Evolutionary conservation across 257 asterid genomes (phyloP), one percentile per base, ranked within the genome.

Genomic region (Striga asiatica): DNA sequence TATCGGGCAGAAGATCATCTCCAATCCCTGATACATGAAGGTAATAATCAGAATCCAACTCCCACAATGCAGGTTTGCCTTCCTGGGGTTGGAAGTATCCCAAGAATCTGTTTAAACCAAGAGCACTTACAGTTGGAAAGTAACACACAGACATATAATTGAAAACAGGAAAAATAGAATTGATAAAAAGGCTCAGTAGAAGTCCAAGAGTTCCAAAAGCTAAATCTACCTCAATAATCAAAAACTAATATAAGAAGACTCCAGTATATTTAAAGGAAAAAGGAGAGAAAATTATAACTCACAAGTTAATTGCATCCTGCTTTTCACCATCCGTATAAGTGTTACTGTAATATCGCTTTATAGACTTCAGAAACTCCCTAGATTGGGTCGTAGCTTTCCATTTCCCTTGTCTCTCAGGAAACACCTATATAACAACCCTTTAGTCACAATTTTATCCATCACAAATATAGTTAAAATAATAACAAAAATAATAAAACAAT

Each of bases 361-460:
- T 92, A 66, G 97, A 92, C 81, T 92, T 92, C 66, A 92, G 66
- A 71, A 92, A 84, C 69, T 92, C 98, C 78, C 96, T 82, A 16
- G 98, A 92, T 64, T 92, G 97, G 39, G 97, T 92, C 48, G 98
- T 88, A 38, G 98, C 98, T 77, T 81, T 92, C 97, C 97, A 92
- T 73, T 92, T 92, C 16, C 98, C 98, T 71, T 92, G 98, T 81
- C 98, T 84, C 76, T 92, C 98, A 3, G 94, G 79, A 72, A 92
- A 92, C 43, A 92, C 97, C 98, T 92, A 66, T 9, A 72, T 29
- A 58, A 66, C 54, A 55, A 72, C 50, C 61, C 16, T 22, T 58
- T 28, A 51, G 28, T 56, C 56, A 59, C 42, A 28, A 13, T 2
- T 31, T 25, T 58, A 31, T 0, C 56, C 58, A 29, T 58, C 50